These are phyloP conservation scores for Mediolabrus comicus DNA, from an alignment of 108 stramenopile genomes.

Conservation along the genomic window DNA sequence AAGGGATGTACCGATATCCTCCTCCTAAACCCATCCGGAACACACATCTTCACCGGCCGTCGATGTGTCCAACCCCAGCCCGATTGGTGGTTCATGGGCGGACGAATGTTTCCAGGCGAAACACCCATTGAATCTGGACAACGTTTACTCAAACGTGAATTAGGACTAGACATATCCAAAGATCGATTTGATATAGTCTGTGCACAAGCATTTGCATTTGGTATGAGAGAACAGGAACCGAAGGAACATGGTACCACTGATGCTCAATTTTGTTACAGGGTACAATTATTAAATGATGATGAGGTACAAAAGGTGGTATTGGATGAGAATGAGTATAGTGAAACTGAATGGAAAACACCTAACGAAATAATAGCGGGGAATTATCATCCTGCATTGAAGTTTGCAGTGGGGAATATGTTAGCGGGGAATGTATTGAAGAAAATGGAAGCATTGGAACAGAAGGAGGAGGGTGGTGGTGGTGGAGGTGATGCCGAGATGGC, in stretches of 20 bases:
- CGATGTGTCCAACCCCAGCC: slow-evolving; percentile 55
- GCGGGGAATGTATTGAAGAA: slow-evolving; percentile 27
- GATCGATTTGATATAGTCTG: slow-evolving; percentile 31
- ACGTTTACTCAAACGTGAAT: slow-evolving; percentile 35
- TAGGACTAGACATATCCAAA: slow-evolving; percentile 21
- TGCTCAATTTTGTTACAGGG: slow-evolving; percentile 37
- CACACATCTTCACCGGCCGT: slow-evolving; percentile 32
- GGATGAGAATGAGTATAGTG: slow-evolving; percentile 40
- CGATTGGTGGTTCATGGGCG: slow-evolving; percentile 61
- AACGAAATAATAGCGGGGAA: slow-evolving; percentile 38
- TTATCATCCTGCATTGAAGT: slow-evolving; percentile 54
- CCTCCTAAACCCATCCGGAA: slow-evolving; percentile 21
- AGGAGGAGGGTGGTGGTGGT: not conserved
- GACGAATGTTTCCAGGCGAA: slow-evolving; percentile 50
- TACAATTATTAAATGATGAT: slow-evolving; percentile 22
- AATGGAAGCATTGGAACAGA: slow-evolving; percentile 26
- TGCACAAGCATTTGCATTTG: slow-evolving; percentile 50
- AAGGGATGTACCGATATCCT: slow-evolving; percentile 55
- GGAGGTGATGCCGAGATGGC: slow-evolving; percentile 33
- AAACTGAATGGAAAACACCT: slow-evolving; percentile 32
- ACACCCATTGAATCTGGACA: slow-evolving; percentile 38
- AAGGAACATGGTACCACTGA: slow-evolving; percentile 46
- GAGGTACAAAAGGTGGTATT: slow-evolving; percentile 32
- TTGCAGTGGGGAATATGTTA: slow-evolving; percentile 38
- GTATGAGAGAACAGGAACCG: slow-evolving; percentile 45